These are phyloP conservation scores for Cutaneotrichosporon arboriforme DNA, from an alignment of 1,284 basidiomycete genomes.

Conservation along the genomic window DNA sequence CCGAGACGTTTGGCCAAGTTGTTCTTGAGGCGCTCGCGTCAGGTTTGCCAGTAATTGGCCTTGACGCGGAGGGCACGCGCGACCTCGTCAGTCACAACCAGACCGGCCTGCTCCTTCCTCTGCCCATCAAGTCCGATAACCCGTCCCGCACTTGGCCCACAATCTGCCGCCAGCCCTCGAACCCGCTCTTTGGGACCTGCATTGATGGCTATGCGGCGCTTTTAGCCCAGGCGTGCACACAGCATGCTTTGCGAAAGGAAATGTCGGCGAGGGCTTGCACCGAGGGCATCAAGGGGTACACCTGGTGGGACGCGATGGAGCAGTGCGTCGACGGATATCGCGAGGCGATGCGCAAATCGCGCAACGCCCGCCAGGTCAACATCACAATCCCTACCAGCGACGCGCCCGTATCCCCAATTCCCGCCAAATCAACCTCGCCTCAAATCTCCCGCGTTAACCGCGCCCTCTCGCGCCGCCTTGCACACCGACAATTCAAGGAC, in stretches of 20 bases:
- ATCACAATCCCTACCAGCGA: neutral
- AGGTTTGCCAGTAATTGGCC: constrained; percentile 55
- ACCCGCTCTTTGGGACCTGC: constrained; percentile 42
- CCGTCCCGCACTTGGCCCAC: constrained; percentile 32
- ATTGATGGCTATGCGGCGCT: constrained; percentile 50
- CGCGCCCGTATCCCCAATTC: neutral
- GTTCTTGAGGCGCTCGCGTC: constrained; percentile 56
- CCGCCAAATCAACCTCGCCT: neutral
- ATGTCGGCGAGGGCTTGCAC: constrained; percentile 50
- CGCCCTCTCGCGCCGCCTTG: constrained; percentile 21
- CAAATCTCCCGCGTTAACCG: constrained; percentile 25
- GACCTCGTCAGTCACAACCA: constrained; percentile 52
- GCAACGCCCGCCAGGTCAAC: neutral
- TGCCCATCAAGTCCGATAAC: constrained; percentile 24
- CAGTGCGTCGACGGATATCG: constrained; percentile 54
- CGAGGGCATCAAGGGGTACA: constrained; percentile 48
- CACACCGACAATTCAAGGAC: constrained; percentile 7
- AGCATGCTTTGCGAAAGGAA: constrained; percentile 41
- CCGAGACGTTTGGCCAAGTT: constrained; percentile 58
- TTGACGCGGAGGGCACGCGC: constrained; percentile 56
- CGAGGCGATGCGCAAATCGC: constrained; percentile 39
- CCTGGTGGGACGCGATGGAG: constrained; percentile 57
- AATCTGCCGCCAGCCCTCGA: constrained; percentile 36
- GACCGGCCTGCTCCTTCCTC: constrained; percentile 51
- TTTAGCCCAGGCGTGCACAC: constrained; percentile 43